Base-by-base conservation (phyloP, 2,329 filamentous ascomycete genomes). In the Ceratocystis eucalypticola region DNA sequence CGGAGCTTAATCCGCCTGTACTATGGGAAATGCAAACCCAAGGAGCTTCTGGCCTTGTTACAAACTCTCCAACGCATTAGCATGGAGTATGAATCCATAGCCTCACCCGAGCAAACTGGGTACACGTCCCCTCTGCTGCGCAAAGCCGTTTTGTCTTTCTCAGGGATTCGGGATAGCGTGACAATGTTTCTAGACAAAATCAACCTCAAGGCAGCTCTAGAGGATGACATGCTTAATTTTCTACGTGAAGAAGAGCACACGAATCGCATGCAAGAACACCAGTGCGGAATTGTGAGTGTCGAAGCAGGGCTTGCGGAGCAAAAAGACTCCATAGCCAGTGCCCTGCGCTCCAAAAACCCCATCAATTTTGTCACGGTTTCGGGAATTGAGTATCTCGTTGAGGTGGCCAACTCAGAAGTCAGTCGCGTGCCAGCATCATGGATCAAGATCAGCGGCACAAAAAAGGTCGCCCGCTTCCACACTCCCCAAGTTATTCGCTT, bases 1-100 rank as follows among this genome's bases (percentile, higher is more conserved):
- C 91, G 94, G 71, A 94, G 89, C 69, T 79, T 99, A 59, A 92
- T 97, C 72, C 85, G 94, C 57, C 96, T 99, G 68, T 99, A 97
- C 78, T 99, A 99, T 75, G 91, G 92, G 62, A 96, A 96, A 77
- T 97, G 92, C 74, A 88, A 89, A 0, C 86, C 94, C 0, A 88
- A 92, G 0, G 94, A 99, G 75, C 84, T 99, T 3, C 80, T 97
- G 1, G 84, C 84, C 0, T 87, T 95, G 3, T 80, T 99, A 1
- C 92, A 97, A 74, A 88, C 89, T 0, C 79, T 99, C 67, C 91
- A 96, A 71, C 83, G 80, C 67, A 90, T 97, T 59, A 84, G 90
- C 0, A 85, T 83, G 66, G 88, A 94, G 71, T 97, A 91, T 72
- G 78, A 83, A 0, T 79, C 83, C 69, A 81, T 91, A 69, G 87